phyloP scores from a whole-genome alignment of 2,329 filamentous ascomycete species.

The Cladophialophora psammophila region DNA sequence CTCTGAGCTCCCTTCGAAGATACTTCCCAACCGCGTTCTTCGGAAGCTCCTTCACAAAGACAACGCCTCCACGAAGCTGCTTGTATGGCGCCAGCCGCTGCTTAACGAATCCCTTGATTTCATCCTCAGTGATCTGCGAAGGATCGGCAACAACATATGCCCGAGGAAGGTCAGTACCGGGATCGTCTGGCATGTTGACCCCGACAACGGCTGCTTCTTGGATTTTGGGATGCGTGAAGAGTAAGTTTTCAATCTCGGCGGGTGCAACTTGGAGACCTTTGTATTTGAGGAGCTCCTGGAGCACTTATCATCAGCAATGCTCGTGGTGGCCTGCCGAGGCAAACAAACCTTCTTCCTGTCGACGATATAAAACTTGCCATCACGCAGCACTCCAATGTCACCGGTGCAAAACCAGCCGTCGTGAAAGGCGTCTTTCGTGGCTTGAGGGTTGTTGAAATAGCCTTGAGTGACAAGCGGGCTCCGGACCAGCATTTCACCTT shows the following conservation, averaged over 20 bases:
- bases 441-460: slow-evolving; percentile 46
- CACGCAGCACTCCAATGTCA: slow-evolving; percentile 38
- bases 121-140: slow-evolving; percentile 29
- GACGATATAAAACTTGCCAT: slow-evolving; percentile 82
- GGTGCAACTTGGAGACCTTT: slow-evolving; percentile 72
- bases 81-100: slow-evolving; percentile 36
- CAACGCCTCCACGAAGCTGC: slow-evolving; percentile 39
- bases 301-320: neutral
- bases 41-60: slow-evolving; percentile 38
- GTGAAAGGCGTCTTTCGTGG: slow-evolving; percentile 42
- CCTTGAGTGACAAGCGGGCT: slow-evolving; percentile 36
- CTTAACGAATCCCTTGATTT: slow-evolving; percentile 38
- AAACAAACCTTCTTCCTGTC: slow-evolving; percentile 68
- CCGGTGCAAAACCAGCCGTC: slow-evolving; percentile 48
- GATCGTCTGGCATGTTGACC: slow-evolving; percentile 55
- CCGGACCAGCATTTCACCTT: slow-evolving; percentile 36
- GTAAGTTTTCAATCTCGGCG: slow-evolving; percentile 64
- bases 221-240: slow-evolving; percentile 52
- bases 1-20: slow-evolving; percentile 38
- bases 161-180: slow-evolving; percentile 63
- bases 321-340: slow-evolving; percentile 24
- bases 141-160: slow-evolving; percentile 60
- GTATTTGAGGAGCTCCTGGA: slow-evolving; percentile 58
- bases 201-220: slow-evolving; percentile 66
- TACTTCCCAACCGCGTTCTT: slow-evolving; percentile 41